phyloP scores from a whole-genome alignment of 257 asterid species.

The Fraxinus pennsylvanica region DNA sequence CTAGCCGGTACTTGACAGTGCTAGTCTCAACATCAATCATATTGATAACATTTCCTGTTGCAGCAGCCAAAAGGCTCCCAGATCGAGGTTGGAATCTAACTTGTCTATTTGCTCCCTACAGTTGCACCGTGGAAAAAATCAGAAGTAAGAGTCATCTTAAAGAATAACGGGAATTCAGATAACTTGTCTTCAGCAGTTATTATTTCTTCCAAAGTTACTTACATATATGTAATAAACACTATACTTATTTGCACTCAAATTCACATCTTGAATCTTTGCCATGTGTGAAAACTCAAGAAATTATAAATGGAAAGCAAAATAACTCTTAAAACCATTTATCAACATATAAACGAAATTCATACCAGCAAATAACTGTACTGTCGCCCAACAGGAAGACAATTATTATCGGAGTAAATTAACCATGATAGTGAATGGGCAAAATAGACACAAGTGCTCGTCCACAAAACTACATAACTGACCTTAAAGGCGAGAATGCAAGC shows the following conservation, averaged over 20 bases:
- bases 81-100: constrained; percentile 49
- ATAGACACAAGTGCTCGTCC: too few species aligned
- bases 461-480: constrained; percentile 27
- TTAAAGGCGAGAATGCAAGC: constrained; percentile 31
- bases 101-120: constrained; percentile 48
- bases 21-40: constrained; percentile 45
- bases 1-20: constrained; percentile 22
- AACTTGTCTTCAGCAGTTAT: background rate
- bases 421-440: too few species aligned
- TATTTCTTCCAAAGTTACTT: too few species aligned
- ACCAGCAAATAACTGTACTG: background rate
- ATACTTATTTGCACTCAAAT: background rate
- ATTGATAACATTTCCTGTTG: constrained; percentile 41
- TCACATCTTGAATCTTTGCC: background rate
- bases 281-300: background rate
- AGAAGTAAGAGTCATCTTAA: constrained; percentile 1
- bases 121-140: constrained; percentile 10
- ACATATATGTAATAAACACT: too few species aligned
- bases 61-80: constrained; percentile 44
- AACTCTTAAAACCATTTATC: background rate
- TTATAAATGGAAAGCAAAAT: background rate
- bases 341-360: constrained; percentile 1
- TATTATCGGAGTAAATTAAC: too few species aligned
- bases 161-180: background rate
- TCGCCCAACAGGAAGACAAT: too few species aligned